Evolutionary conservation across 768 basidiomycete genomes (phyloP), one percentile per base, ranked within the genome.

Genomic region (Russula griseocarnosa): DNA sequence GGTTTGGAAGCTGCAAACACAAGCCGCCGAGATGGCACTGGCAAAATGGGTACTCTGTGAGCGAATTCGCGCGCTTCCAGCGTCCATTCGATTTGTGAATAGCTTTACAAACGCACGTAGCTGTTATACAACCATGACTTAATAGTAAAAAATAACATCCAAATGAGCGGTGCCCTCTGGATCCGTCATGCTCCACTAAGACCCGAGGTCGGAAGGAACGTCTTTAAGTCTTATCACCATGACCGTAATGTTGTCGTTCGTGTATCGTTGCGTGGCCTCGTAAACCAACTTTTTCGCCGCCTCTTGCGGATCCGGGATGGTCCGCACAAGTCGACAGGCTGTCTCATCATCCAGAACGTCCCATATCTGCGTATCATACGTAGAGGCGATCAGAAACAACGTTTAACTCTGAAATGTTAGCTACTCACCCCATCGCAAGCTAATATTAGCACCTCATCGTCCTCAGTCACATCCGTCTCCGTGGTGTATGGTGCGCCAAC

Each of bases 401-500:
- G 28, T 36, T 18, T n/a, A 5, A n/a, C 24, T 51, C 18, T 18
- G 38, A 65, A 28, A 28, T 36, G n/a, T 16, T 20, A 55, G 22
- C 16, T 18, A 82, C 94, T 70, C 74, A 98, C 96, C 68, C 97
- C 97, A 75, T 99, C 97, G 72, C 97, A 99, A 24, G 97, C 97
- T 64, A 99, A 81, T 63, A 99, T 90, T 68, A 98, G 73, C 74
- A 96, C 93, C 73, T 98, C 96, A 72, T 98, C 97, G 6, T 92
- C 87, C 9, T 91, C 86, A 60, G 88, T 88, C 47, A 99, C 77
- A 69, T 88, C 85, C 14, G 96, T 98, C 75, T 98, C 95, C n/a
- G 97, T 98, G 22, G 97, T 99, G 75, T 96, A 99, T 7, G 97
- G 97, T 32, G 92, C 84, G 2, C 97, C 97, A 54, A 98, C 97